Conservation (phyloP, 2,329 filamentous ascomycete genomes). For the Zymoseptoria passerinii region DNA sequence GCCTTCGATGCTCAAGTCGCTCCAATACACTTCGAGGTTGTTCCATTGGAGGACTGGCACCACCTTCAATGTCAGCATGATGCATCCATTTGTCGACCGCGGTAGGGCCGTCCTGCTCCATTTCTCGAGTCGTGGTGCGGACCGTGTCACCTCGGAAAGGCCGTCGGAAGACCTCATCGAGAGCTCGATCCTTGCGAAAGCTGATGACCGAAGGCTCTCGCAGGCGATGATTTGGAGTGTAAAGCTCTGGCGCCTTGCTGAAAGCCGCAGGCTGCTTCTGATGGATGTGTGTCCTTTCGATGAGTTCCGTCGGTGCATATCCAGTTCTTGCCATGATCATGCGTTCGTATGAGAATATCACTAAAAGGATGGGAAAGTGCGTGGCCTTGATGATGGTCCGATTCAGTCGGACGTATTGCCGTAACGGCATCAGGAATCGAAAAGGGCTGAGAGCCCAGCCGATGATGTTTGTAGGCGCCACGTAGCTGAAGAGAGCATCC, state of each 20-base stretch:
- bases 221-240: conserved; percentile 52
- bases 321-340: conserved; percentile 65
- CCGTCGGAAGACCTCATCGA: conserved; percentile 80
- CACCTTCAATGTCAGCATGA: conserved; percentile 47
- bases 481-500: conserved; percentile 89
- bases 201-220: conserved; percentile 82
- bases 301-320: conserved; percentile 74
- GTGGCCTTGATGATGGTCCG: conserved; percentile 85
- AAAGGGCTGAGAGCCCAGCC: conserved; percentile 83
- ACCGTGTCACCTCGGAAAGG: conserved; percentile 56
- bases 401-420: conserved; percentile 75
- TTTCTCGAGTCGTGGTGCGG: conserved; percentile 42
- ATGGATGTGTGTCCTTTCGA: conserved; percentile 52
- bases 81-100: conserved; percentile 91
- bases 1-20: conserved; percentile 47
- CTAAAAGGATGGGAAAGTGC: conserved; percentile 78
- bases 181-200: conserved; percentile 77
- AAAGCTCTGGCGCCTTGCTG: conserved; percentile 45
- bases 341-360: conserved; percentile 81
- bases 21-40: conserved; percentile 52
- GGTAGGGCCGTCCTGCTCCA: conserved; percentile 55
- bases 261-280: conserved; percentile 27
- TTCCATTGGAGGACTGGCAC: conserved; percentile 50
- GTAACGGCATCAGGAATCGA: conserved; percentile 70
- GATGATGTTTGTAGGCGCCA: conserved; percentile 83